These are phyloP conservation scores for Gardenia jasminoides DNA, from an alignment of 257 asterid species.

Conservation along the genomic window DNA sequence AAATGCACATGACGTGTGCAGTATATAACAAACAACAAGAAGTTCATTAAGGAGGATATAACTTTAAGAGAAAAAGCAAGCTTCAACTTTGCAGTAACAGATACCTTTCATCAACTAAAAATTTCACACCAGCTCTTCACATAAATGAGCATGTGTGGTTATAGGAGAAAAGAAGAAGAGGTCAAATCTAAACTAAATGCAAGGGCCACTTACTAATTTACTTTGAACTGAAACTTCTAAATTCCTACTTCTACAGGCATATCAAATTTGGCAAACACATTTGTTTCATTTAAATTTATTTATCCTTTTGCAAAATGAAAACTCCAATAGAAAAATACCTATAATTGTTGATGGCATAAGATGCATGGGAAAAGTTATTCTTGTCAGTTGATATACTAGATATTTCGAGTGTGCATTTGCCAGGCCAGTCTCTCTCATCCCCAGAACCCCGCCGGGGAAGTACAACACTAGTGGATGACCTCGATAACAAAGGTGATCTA, in stretches of 20 bases:
- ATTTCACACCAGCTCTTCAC: neutral
- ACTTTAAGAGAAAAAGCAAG: neutral
- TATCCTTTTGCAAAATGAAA: neutral
- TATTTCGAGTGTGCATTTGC: conserved; percentile 43
- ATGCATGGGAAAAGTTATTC: conserved; percentile 47
- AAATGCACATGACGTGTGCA: neutral
- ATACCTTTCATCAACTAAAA: neutral
- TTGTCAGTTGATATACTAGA: conserved; percentile 53
- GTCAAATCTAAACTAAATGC: no score
- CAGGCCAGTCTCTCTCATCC: conserved; percentile 41
- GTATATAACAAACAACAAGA: neutral
- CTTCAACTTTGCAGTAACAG: neutral
- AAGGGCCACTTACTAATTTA: neutral
- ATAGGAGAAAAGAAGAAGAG: neutral
- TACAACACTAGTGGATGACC: conserved; percentile 37
- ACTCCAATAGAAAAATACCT: conserved; percentile 29
- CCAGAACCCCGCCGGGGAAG: conserved; percentile 34
- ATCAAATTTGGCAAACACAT: neutral
- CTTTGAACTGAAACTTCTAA: neutral
- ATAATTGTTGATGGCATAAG: conserved; percentile 55
- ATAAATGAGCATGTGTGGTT: neutral
- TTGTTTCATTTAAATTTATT: neutral
- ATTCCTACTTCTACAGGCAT: neutral
- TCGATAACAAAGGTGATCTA: conserved; percentile 33
- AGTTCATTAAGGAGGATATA: neutral